Conservation (phyloP, 1,284 basidiomycete genomes). For the Ceratobasidium sp. region DNA sequence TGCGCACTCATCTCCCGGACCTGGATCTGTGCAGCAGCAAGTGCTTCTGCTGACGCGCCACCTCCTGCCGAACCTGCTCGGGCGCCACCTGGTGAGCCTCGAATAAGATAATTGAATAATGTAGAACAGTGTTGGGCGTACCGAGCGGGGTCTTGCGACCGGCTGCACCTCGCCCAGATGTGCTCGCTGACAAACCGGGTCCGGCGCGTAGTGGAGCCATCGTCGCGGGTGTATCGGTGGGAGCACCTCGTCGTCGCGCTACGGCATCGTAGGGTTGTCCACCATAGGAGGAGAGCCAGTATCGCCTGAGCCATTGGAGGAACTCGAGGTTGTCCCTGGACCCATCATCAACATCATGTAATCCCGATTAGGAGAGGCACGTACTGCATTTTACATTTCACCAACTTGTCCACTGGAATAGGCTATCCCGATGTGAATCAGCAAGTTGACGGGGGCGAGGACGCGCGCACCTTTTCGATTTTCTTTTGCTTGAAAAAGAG, state of each 20-base stretch:
- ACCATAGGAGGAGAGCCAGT: conserved; percentile 92
- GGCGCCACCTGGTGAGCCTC: conserved; percentile 14
- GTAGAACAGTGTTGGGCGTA: conserved; percentile 45
- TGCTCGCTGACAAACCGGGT: conserved; percentile 40
- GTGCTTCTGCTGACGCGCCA: conserved; percentile 48
- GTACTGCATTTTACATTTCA: conserved; percentile 99
- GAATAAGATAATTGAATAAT: not conserved
- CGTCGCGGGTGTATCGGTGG: conserved; percentile 76
- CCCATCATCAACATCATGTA: not conserved
- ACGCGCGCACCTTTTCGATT: conserved; percentile 82
- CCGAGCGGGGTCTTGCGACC: conserved; percentile 62
- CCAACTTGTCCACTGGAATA: conserved; percentile 89
- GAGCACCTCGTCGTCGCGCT: conserved; percentile 74
- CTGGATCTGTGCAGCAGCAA: conserved; percentile 71
- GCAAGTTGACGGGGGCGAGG: conserved; percentile 8
- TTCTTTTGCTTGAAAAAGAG: conserved; percentile 86
- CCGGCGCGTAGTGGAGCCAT: conserved; percentile 63
- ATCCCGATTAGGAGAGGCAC: conserved; percentile 47
- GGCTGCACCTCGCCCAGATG: conserved; percentile 12
- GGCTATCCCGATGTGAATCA: conserved; percentile 61
- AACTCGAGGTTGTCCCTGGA: conserved; percentile 96
- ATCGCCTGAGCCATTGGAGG: conserved; percentile 95
- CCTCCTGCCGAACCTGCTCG: conserved; percentile 41
- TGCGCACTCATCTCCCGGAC: conserved; percentile 83
- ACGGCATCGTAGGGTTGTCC: conserved; percentile 91